Evolutionary conservation across 768 basidiomycete genomes (phyloP).

Genomic region (Hygrophoropsis aurantiaca): DNA sequence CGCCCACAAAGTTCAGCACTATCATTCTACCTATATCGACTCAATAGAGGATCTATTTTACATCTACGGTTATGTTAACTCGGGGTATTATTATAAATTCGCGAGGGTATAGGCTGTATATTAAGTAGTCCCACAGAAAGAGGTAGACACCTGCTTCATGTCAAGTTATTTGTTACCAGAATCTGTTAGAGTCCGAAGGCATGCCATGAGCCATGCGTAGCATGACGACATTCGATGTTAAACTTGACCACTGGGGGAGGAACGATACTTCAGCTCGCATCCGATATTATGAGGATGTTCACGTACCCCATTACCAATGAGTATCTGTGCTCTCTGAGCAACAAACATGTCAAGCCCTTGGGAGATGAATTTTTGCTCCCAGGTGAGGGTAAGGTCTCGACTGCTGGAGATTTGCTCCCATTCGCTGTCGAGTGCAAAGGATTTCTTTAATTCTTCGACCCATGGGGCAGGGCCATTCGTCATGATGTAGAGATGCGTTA

Average conservation of each 20-base stretch:
- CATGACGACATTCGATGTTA: conserved; percentile 41
- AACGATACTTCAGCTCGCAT: conserved; percentile 1
- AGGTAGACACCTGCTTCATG: background rate
- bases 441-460: conserved; percentile 32
- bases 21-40: too few relatives aligned
- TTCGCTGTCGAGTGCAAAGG: conserved; percentile 17
- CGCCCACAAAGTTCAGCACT: too few relatives aligned
- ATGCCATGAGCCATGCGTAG: conserved; percentile 31
- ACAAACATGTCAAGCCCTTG: conserved; percentile 46
- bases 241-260: conserved; percentile 35
- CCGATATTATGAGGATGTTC: background rate
- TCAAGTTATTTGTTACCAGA: conserved; percentile 32
- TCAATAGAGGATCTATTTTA: too few relatives aligned
- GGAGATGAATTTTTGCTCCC: conserved; percentile 36
- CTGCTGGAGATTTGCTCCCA: conserved; percentile 37
- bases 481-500: conserved; percentile 37
- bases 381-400: conserved; percentile 32
- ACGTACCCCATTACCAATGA: conserved; percentile 45
- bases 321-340: conserved; percentile 39
- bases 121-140: too few relatives aligned
- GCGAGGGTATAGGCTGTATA: too few relatives aligned
- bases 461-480: conserved; percentile 39
- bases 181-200: conserved; percentile 26
- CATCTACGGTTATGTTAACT: too few relatives aligned
- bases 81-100: too few relatives aligned